Evolutionary conservation across 1,284 basidiomycete species (phyloP).

Genomic region (Phellopilus nigrolimitatus): DNA sequence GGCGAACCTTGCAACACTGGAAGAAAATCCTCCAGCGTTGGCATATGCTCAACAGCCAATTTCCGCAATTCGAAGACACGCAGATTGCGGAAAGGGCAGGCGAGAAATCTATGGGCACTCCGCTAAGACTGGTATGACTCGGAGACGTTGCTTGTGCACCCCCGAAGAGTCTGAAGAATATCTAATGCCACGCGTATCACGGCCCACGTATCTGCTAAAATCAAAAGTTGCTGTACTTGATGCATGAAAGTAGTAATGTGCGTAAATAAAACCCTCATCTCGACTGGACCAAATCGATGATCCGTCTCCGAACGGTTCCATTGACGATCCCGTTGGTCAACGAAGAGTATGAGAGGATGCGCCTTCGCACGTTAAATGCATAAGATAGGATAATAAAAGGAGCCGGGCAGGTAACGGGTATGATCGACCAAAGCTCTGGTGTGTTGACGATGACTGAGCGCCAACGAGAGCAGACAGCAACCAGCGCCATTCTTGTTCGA

Average conservation of each 20-base stretch:
- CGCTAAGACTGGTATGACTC: conserved; percentile 44
- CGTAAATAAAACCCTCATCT: conserved; percentile 43
- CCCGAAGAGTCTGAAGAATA: conserved; percentile 33
- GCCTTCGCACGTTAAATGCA: conserved; percentile 51
- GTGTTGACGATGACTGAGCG: conserved; percentile 43
- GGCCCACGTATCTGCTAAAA: conserved; percentile 49
- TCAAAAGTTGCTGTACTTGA: conserved; percentile 50
- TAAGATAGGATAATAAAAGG: conserved; percentile 45
- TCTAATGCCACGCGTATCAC: conserved; percentile 44
- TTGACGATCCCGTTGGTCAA: conserved; percentile 16
- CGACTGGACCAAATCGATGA: conserved; percentile 35
- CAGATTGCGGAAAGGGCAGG: conserved; percentile 35
- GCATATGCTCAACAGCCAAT: conserved; percentile 45
- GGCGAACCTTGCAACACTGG: conserved; percentile 46
- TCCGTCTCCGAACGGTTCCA: conserved; percentile 20
- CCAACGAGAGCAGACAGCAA: conserved; percentile 56
- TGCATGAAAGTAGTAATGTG: conserved; percentile 43
- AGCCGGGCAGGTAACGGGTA: conserved; percentile 50
- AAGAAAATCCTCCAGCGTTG: conserved; percentile 43
- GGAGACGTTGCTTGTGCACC: conserved; percentile 29
- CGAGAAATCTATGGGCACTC: conserved; percentile 51
- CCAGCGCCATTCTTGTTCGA: conserved; percentile 41
- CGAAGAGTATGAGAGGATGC: conserved; percentile 24
- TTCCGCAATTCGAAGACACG: conserved; percentile 56
- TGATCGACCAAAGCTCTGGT: conserved; percentile 53